Evolutionary conservation across 371 early-diverging fungal genomes (phyloP).

Genomic region (Mortierella sp.): DNA sequence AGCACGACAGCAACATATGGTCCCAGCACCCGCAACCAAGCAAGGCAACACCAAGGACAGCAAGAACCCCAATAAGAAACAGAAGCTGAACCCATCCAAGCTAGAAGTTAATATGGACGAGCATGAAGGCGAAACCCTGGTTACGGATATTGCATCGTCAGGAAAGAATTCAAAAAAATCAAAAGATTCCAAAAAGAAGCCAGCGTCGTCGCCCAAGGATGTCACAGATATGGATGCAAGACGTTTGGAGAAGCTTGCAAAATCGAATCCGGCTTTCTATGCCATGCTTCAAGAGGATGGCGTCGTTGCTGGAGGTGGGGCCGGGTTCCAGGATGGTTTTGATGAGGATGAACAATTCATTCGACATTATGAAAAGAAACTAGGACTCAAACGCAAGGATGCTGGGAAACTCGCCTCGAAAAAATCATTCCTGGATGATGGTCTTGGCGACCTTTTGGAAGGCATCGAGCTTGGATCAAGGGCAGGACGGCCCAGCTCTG

Average conservation of each 20-base stretch:
- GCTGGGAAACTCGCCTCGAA: slow-evolving; percentile 58
- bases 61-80: slow-evolving; percentile 39
- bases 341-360: slow-evolving; percentile 82
- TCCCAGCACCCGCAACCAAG: slow-evolving; percentile 5
- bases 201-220: neutral
- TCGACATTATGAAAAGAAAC: slow-evolving; percentile 81
- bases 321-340: slow-evolving; percentile 57
- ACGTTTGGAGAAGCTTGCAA: slow-evolving; percentile 73
- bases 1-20: slow-evolving; percentile 55
- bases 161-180: slow-evolving; percentile 6
- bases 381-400: slow-evolving; percentile 78
- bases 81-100: slow-evolving; percentile 19
- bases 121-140: slow-evolving; percentile 48
- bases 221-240: slow-evolving; percentile 57
- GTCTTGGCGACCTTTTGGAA: slow-evolving; percentile 61
- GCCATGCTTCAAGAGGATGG: slow-evolving; percentile 74
- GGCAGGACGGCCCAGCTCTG: slow-evolving; percentile 24
- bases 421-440: slow-evolving; percentile 73
- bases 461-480: slow-evolving; percentile 62
- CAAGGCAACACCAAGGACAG: neutral
- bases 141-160: slow-evolving; percentile 21
- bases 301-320: slow-evolving; percentile 58
- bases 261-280: slow-evolving; percentile 77
- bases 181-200: slow-evolving; percentile 16
- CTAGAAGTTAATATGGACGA: slow-evolving; percentile 45